These are phyloP conservation scores for Jaltomata sinuosa DNA, from an alignment of 257 asterid genomes.

Conservation along the genomic window DNA sequence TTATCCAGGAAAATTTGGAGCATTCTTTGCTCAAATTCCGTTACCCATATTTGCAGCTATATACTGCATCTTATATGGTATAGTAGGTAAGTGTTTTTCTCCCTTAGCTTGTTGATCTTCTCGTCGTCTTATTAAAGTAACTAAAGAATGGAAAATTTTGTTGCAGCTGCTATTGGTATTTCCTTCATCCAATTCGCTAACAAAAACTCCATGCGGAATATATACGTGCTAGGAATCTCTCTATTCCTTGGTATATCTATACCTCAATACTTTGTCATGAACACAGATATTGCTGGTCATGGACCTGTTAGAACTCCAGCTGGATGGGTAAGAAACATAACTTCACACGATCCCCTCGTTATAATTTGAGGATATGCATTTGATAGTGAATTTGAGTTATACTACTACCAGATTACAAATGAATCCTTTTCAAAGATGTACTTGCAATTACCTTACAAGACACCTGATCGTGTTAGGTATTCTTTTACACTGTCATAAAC, in stretches of 20 bases:
- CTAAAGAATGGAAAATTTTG: neutral
- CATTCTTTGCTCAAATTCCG: conserved; percentile 90
- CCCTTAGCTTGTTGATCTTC: neutral
- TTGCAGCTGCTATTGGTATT: conserved; percentile 81
- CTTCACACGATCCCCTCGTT: neutral
- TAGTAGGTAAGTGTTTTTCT: conserved; percentile 61
- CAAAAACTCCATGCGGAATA: conserved; percentile 87
- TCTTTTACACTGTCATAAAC: neutral
- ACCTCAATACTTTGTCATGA: conserved; percentile 75
- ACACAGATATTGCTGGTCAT: conserved; percentile 61
- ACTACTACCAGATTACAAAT: neutral
- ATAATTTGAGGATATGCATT: neutral
- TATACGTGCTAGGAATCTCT: conserved; percentile 66
- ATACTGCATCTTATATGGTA: conserved; percentile 79
- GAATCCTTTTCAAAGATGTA: neutral
- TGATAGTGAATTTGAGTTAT: neutral
- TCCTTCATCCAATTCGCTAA: conserved; percentile 83
- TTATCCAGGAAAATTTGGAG: conserved; percentile 90
- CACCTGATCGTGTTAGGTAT: neutral
- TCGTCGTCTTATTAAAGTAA: neutral
- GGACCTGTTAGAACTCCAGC: conserved; percentile 81
- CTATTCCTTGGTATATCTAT: conserved; percentile 78
- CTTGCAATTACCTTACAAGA: neutral
- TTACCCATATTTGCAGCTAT: conserved; percentile 91
- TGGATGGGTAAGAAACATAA: conserved; percentile 73